Conservation (phyloP, 345 rosid species). For the Lepidium africanum region DNA sequence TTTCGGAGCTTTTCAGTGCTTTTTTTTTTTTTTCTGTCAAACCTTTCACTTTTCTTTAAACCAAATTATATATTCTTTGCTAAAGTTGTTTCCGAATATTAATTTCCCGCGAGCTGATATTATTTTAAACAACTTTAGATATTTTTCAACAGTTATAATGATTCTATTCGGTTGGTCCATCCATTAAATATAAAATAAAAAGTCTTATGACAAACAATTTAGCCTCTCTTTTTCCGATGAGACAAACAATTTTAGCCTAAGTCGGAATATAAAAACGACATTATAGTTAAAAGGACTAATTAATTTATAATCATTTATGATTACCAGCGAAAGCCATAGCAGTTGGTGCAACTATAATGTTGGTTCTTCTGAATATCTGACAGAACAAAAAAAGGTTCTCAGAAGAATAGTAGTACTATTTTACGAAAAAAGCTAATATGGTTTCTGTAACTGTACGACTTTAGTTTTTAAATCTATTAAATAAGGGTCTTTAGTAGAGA, state of each 20-base stretch:
- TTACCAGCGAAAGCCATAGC: background rate
- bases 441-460: slow-evolving; percentile 7
- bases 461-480: background rate
- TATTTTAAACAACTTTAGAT: background rate
- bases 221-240: too few relatives aligned
- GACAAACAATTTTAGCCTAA: too few relatives aligned
- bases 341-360: background rate
- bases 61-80: background rate
- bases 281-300: background rate
- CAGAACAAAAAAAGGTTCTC: background rate
- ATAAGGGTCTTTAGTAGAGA: background rate
- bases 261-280: background rate
- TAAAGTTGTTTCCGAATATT: slow-evolving; percentile 12
- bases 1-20: background rate
- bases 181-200: too few relatives aligned
- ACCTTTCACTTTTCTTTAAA: slow-evolving; percentile 4
- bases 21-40: background rate
- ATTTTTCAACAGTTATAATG: background rate
- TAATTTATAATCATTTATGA: background rate
- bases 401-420: background rate
- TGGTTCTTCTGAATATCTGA: slow-evolving; percentile 7
- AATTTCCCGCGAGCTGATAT: background rate
- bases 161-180: background rate
- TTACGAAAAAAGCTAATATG: background rate
- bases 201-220: too few relatives aligned